These are phyloP conservation scores for Smallanthus sonchifolius DNA, from an alignment of 129 eudicot species.

Conservation along the genomic window DNA sequence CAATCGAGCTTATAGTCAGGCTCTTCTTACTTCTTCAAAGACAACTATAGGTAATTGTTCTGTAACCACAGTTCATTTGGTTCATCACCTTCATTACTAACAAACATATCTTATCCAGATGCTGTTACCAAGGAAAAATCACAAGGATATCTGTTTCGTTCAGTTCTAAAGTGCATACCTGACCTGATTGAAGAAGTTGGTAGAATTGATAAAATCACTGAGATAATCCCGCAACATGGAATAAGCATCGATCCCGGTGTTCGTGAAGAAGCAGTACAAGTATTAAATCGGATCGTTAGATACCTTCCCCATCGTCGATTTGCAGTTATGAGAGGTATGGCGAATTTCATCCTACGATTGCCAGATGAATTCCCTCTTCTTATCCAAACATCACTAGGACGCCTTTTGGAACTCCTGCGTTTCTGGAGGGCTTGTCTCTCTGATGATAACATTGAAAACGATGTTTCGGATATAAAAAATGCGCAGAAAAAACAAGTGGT, in stretches of 20 bases:
- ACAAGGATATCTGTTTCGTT: slow-evolving; percentile 91
- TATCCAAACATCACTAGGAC: slow-evolving; percentile 92
- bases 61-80: neutral
- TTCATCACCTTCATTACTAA: neutral
- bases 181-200: slow-evolving; percentile 97
- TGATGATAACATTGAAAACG: slow-evolving; percentile 59
- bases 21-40: slow-evolving; percentile 95
- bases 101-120: slow-evolving; percentile 44
- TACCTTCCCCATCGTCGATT: slow-evolving; percentile 95
- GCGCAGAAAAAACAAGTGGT: slow-evolving; percentile 60
- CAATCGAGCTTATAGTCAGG: slow-evolving; percentile 83
- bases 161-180: slow-evolving; percentile 92
- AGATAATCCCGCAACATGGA: slow-evolving; percentile 95
- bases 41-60: slow-evolving; percentile 69
- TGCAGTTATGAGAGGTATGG: slow-evolving; percentile 98
- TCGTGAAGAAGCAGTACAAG: slow-evolving; percentile 98
- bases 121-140: slow-evolving; percentile 93
- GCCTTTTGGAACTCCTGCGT: slow-evolving; percentile 87
- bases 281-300: slow-evolving; percentile 83
- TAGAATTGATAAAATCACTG: slow-evolving; percentile 86
- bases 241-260: slow-evolving; percentile 99
- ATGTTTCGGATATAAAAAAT: slow-evolving; percentile 51
- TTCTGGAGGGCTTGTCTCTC: slow-evolving; percentile 86
- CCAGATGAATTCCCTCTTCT: slow-evolving; percentile 98
- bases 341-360: slow-evolving; percentile 78